These are phyloP conservation scores for Moesziomyces parantarcticus DNA, from an alignment of 1,284 basidiomycete species.

Conservation along the genomic window DNA sequence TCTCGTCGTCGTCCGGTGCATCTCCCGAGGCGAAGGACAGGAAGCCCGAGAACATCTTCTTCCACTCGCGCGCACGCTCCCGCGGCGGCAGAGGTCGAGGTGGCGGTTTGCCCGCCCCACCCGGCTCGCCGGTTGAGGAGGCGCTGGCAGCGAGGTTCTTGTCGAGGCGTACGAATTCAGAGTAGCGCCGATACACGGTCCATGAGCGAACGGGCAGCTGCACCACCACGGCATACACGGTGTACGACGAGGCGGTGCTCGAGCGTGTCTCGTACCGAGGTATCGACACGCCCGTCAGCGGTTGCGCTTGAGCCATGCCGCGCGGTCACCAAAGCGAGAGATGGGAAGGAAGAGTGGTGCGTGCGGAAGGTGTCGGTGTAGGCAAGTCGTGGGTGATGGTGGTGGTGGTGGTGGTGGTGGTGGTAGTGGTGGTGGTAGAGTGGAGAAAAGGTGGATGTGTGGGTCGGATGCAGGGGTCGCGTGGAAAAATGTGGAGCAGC, in stretches of 20 bases:
- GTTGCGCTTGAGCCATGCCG: constrained; percentile 44
- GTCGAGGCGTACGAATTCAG: constrained; percentile 88
- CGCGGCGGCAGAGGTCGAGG: constrained; percentile 84
- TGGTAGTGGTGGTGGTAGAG: too few species aligned
- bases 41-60: constrained; percentile 55
- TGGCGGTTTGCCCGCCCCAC: constrained; percentile 70
- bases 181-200: constrained; percentile 92
- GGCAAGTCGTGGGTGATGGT: too few species aligned
- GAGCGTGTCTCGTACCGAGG: constrained; percentile 53
- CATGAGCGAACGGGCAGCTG: constrained; percentile 80
- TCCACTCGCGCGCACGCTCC: constrained; percentile 72
- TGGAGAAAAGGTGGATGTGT: too few species aligned
- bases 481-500: too few species aligned
- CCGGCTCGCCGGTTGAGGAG: constrained; percentile 23
- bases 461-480: too few species aligned
- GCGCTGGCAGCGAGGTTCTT: constrained; percentile 79
- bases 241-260: constrained; percentile 72
- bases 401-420: too few species aligned
- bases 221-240: constrained; percentile 82
- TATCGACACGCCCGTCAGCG: constrained; percentile 66
- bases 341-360: too few species aligned
- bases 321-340: neutral
- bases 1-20: constrained; percentile 27
- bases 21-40: constrained; percentile 29
- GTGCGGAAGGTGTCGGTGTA: too few species aligned